Evolutionary conservation across 208 protist genomes (phyloP), one percentile per base, ranked within the genome.

Genomic region (Leishmania turanica): DNA sequence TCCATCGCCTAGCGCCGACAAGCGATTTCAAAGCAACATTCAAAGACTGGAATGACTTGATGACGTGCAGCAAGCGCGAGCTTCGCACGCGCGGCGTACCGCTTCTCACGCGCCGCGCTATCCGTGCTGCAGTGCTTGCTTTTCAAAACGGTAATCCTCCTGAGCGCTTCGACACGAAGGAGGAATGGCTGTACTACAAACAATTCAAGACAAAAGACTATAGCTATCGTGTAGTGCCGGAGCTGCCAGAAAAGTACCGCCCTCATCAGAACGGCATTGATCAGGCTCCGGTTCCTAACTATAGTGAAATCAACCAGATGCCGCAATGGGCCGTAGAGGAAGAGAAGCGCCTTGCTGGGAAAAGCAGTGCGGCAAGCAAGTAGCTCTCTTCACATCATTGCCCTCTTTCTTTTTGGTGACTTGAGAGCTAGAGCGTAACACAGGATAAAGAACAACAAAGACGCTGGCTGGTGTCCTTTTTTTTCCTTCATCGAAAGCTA

Each of bases 191-290:
- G 8, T 98, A 97, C 66, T 98, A 96, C 81, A 96, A 95, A 71
- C 95, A 98, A 60, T 98, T 98, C 77, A 96, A 98, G 84, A 98
- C 95, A 11, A 92, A 93, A 72, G 95, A 98, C 70, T 96, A 89
- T 74, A 97, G 92, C 83, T 96, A 98, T 79, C 89, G 93, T 49
- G 88, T 96, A 17, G 95, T 98, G 76, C 95, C 95, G 7, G 93
- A 98, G 79, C 82, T 98, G 8, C 93, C 95, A 24, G 94, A 98
- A 78, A 98, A 98, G 80, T 98, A 98, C 78, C 84, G 95, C 3
- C 95, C 95, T 37, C 95, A 98, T 79, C 93, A 97, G 80, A 97
- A 96, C 78, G 95, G 95, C 49, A 91, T 97, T 74, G 95, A 96
- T 78, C 93, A 96, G 75, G 88, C 93, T 15, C 95, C 95, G 34